Conservation (phyloP, 2,329 filamentous ascomycete genomes). For the Epichloe baconii region DNA sequence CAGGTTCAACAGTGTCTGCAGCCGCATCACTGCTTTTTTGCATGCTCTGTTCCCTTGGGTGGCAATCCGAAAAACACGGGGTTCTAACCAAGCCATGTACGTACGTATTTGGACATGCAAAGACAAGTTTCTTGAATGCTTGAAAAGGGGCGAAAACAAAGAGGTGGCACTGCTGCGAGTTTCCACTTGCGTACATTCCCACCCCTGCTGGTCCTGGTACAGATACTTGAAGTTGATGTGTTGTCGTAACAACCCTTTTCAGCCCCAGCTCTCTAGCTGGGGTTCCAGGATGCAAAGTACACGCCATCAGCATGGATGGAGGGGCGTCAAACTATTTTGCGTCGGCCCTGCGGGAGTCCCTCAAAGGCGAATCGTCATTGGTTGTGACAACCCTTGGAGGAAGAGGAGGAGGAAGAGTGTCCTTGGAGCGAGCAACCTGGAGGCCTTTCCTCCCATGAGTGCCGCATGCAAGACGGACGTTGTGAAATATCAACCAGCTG, state of each 20-base stretch:
- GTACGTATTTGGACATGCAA: background rate
- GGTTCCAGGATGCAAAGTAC: background rate
- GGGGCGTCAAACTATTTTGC: background rate
- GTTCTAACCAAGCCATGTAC: no score
- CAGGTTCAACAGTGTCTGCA: background rate
- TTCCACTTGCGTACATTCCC: no score
- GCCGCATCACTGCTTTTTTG: background rate
- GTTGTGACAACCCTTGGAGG: background rate
- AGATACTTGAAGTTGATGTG: no score
- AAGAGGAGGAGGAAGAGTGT: background rate
- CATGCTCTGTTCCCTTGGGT: background rate
- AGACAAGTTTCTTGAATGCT: no score
- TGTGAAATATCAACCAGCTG: background rate
- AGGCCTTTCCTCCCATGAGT: background rate
- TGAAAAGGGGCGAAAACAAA: no score
- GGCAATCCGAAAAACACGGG: background rate
- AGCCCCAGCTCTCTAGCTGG: background rate
- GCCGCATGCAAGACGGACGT: background rate
- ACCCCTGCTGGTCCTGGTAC: no score
- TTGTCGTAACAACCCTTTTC: no score
- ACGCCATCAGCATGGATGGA: background rate
- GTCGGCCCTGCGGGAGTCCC: background rate
- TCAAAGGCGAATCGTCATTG: background rate
- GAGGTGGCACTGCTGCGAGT: no score
- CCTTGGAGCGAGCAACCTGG: background rate